Conservation (phyloP, 2,329 filamentous ascomycete species). For the Colletotrichum lupini region DNA sequence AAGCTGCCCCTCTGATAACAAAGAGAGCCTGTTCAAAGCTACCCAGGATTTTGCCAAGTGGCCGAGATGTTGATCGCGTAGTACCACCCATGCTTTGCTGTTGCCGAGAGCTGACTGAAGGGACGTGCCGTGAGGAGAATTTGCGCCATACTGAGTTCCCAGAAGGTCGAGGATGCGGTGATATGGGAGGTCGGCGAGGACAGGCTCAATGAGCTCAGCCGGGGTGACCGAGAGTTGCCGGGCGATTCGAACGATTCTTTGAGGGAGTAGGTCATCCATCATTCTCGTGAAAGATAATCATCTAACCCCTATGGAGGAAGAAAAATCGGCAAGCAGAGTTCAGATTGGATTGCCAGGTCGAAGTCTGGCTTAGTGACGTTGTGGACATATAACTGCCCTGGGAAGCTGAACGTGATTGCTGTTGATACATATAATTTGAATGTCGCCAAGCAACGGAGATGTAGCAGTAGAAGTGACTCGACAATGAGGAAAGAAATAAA, state of each 20-base stretch:
- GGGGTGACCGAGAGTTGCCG: neutral
- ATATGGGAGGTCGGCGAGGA: constrained; percentile 6
- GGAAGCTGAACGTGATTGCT: neutral
- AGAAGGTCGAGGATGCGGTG: constrained; percentile 2
- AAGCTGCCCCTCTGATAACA: neutral
- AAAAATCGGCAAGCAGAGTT: neutral
- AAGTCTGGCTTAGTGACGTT: neutral
- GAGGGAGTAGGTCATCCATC: neutral
- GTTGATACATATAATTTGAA: neutral
- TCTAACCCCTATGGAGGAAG: neutral
- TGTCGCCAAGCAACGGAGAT: neutral
- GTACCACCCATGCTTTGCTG: neutral
- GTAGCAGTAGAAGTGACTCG: neutral
- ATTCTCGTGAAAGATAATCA: neutral
- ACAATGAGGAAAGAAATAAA: neutral
- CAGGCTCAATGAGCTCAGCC: neutral
- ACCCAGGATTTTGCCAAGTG: neutral
- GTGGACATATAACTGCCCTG: no score
- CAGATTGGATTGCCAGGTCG: neutral
- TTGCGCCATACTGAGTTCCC: neutral
- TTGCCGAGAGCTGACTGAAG: neutral
- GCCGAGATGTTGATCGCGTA: neutral
- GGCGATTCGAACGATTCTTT: neutral
- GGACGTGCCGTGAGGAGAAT: neutral
- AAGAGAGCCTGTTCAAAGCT: neutral